Percentiles rank a stretch among this genome's conserved stretches.
Conservation (phyloP, 2,329 filamentous ascomycete genomes). For the Calonectria crousiana region DNA sequence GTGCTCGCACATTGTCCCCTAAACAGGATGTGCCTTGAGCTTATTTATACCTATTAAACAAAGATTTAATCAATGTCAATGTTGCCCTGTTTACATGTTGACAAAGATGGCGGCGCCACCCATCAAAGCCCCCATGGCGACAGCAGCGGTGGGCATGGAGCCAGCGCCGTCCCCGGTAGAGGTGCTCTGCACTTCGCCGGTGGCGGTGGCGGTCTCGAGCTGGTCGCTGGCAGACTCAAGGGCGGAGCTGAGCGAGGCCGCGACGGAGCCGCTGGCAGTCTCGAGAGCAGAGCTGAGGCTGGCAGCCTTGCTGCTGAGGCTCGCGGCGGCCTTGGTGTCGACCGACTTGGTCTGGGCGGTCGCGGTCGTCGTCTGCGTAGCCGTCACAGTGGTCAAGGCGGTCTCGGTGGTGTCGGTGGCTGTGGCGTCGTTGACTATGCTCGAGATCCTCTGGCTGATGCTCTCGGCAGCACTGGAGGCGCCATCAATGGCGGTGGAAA, state of each 20-base stretch:
- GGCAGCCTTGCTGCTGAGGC: constrained; percentile 3
- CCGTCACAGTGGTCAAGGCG: neutral
- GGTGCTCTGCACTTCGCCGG: neutral
- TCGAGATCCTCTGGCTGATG: neutral
- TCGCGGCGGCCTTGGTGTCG: neutral
- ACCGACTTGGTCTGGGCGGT: neutral
- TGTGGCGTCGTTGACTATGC: neutral
- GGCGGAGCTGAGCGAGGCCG: constrained; percentile 8
- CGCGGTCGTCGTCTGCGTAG: neutral
- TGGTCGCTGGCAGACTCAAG: neutral
- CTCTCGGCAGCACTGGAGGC: neutral
- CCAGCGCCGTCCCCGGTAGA: neutral
- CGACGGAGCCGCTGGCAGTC: neutral
- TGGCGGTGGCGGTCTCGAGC: neutral
- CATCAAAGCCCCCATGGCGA: constrained; percentile 10
- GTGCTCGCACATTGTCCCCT: neutral
- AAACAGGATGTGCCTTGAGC: neutral
- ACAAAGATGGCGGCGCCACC: constrained; percentile 8
- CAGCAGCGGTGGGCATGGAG: constrained; percentile 9
- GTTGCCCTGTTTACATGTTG: constrained; percentile 4
- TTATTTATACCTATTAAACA: neutral
- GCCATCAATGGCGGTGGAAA: neutral
- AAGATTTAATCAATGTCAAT: neutral
- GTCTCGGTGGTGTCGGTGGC: neutral
- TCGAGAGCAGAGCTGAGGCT: constrained; percentile 9